Base-by-base conservation (phyloP, 768 basidiomycete species). In the Leccinum truebloodii region DNA sequence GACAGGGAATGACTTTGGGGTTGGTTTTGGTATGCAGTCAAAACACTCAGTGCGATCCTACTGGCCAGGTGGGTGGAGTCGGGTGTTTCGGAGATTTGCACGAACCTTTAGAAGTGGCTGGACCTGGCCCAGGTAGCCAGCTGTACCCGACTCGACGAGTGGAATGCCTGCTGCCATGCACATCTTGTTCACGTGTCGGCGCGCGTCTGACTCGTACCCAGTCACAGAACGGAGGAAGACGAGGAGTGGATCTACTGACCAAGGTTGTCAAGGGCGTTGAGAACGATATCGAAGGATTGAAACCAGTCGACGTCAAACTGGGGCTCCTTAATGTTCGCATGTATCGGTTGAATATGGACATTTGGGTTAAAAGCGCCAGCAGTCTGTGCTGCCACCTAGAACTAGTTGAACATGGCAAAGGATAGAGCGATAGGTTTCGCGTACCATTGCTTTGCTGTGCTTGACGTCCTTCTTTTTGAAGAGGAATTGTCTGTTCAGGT, bases 401-500 rank as follows among this genome's bases (percentile, higher is more conserved):
- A 51, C 20, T n/a, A 53, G 16, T 26, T 53, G 39, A 64, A 26
- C 9, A 60, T 13, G 20, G 41, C 28, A 52, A 46, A 8, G 39
- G 54, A 22, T 18, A 51, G 0, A n/a, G n/a, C 4, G 16, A 2
- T 2, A 3, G 2, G 10, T 13, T 37, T 18, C 1, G 52, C 86
- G 48, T 60, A 94, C 95, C 76, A 95, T 70, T 2, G 96, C 92
- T 78, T 99, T 99, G 68, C 95, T 90, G 69, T 97, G 92, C 71
- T 97, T 97, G 58, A 99, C 90, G 68, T 98, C 95, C 70, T 96
- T 96, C 77, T 98, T 98, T 63, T 85, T 84, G 78, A 99, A 99
- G 44, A 99, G 79, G 73, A 98, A 99, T 68, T 98, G 96, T 22
- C 96, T 85, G 70, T 99, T 99, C 55, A 98, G 80, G 73, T 99